phyloP scores from a whole-genome alignment of 2,329 filamentous ascomycete species.

The Calonectria crousiana region DNA sequence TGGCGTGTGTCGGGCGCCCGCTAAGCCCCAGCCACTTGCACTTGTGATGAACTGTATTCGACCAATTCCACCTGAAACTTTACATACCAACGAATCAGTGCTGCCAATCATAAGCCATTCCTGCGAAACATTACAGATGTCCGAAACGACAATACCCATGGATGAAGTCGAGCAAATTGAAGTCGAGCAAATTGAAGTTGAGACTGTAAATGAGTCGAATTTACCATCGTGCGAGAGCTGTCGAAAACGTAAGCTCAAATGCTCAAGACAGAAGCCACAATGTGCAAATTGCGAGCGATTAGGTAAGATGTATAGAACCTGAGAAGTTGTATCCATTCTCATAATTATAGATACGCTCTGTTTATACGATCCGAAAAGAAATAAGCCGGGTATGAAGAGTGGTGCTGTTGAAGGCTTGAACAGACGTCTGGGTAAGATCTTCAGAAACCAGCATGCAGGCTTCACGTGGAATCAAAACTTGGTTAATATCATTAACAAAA shows the following conservation, averaged over 20 bases:
- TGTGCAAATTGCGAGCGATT: conserved; percentile 30
- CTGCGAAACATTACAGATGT: background rate
- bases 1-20: background rate
- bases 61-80: background rate
- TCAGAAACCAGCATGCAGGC: background rate
- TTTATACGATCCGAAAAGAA: conserved; percentile 13
- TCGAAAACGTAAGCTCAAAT: conserved; percentile 32
- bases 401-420: conserved; percentile 25
- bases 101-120: background rate
- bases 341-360: conserved; percentile 6
- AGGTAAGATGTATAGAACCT: background rate
- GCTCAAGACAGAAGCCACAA: conserved; percentile 24
- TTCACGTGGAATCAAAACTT: background rate
- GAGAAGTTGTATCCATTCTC: background rate
- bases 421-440: conserved; percentile 17
- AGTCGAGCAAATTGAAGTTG: background rate
- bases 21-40: background rate
- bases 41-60: background rate
- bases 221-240: conserved; percentile 28
- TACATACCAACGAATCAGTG: background rate
- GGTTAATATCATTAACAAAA: background rate
- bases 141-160: background rate
- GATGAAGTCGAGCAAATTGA: conserved; percentile 2
- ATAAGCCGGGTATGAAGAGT: conserved; percentile 26
- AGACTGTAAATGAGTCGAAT: conserved; percentile 5